phyloP scores from a whole-genome alignment of 73 alveolate species.

The Tetrahymena malaccensis region DNA sequence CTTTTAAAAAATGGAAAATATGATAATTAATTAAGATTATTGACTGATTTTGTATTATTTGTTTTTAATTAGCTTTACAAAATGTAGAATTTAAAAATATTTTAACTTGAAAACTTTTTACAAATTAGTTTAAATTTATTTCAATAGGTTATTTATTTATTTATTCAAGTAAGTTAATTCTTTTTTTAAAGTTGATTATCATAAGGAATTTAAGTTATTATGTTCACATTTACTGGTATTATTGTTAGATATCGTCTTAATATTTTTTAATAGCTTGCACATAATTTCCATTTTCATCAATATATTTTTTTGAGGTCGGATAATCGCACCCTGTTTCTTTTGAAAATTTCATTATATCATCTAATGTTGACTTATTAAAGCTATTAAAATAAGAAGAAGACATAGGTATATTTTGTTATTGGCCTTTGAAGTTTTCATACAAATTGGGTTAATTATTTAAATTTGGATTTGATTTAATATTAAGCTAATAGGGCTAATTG shows the following conservation, averaged over 20 bases:
- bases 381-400: neutral
- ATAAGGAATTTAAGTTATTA: no score
- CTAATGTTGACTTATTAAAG: no score
- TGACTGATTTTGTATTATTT: neutral
- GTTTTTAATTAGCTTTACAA: no score
- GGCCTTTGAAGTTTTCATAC: neutral
- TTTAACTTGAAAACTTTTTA: no score
- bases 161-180: no score
- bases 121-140: no score
- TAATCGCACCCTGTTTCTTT: neutral
- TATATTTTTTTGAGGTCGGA: neutral
- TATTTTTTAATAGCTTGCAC: neutral
- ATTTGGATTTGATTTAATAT: neutral
- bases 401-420: no score
- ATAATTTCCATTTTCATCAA: neutral
- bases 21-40: neutral
- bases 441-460: no score
- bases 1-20: neutral
- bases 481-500: neutral
- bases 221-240: no score
- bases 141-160: no score
- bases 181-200: no score
- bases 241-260: neutral
- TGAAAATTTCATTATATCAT: neutral
- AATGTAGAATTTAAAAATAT: no score